Percentiles rank a stretch among this genome's conserved stretches.
phyloP scores from a whole-genome alignment of 139 green algal species.

The Closterium sp. region DNA sequence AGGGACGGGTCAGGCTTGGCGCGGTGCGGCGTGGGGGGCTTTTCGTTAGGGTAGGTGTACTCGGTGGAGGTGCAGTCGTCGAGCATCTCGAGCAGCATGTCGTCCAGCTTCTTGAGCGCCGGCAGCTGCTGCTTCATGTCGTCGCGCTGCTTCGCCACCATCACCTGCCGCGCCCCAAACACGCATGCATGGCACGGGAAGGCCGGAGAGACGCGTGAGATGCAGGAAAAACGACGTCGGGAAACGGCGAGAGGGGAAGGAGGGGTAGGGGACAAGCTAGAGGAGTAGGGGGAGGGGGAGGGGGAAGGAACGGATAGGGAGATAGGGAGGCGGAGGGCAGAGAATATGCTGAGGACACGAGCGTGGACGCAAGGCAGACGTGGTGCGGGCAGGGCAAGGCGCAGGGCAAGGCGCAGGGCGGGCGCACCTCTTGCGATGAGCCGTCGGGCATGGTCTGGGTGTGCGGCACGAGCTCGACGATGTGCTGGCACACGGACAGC shows the following conservation, averaged over 20 bases:
- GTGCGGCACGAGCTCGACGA: slow-evolving; percentile 33
- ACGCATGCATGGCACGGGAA: background rate
- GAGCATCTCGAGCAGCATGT: slow-evolving; percentile 27
- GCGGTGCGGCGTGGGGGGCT: background rate
- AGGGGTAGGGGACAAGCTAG: background rate
- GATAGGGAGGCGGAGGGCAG: background rate
- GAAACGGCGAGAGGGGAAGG: background rate
- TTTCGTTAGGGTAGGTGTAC: slow-evolving; percentile 5
- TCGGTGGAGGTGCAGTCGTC: background rate
- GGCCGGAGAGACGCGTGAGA: background rate
- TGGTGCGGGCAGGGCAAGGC: background rate
- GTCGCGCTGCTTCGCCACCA: slow-evolving; percentile 11
- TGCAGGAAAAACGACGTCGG: background rate
- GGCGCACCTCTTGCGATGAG: slow-evolving; percentile 4
- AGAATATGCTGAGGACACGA: background rate
- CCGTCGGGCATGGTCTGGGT: slow-evolving; percentile 11
- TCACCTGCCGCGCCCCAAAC: slow-evolving; percentile 5
- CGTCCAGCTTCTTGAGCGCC: slow-evolving; percentile 26
- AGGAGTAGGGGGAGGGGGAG: background rate
- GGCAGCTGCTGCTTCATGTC: slow-evolving; percentile 24
- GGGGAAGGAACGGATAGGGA: background rate
- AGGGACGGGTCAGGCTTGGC: background rate
- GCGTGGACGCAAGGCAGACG: no score
- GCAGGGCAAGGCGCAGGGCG: no score
- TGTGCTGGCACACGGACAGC: slow-evolving; percentile 32